Conservation (phyloP, 108 stramenopile species). For the Discostella stelligeroides region DNA sequence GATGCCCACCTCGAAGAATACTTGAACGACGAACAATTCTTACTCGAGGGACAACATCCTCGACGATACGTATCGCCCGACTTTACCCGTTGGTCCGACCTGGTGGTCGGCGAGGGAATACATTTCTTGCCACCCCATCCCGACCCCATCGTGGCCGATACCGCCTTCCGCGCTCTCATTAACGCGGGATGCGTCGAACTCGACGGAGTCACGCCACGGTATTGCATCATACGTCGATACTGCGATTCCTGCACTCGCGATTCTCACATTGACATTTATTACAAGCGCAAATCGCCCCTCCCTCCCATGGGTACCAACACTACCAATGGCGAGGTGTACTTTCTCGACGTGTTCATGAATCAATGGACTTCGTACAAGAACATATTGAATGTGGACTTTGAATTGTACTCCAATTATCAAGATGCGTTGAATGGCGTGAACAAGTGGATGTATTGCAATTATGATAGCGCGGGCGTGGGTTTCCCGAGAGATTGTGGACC, state of each 20-base stretch:
- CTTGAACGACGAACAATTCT: conserved; percentile 27
- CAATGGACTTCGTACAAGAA: conserved; percentile 33
- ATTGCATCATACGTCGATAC: conserved; percentile 31
- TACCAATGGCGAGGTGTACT: conserved; percentile 21
- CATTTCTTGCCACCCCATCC: conserved; percentile 24
- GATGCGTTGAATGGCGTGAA: conserved; percentile 37
- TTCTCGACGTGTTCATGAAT: conserved; percentile 46
- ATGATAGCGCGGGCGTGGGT: conserved; percentile 23
- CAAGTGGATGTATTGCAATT: conserved; percentile 40
- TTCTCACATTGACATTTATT: conserved; percentile 46
- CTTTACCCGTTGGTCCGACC: conserved; percentile 12
- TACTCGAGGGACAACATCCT: background rate
- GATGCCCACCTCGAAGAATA: conserved; percentile 10
- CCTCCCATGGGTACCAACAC: conserved; percentile 12
- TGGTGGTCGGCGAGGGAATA: conserved; percentile 30
- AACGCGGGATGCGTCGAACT: background rate
- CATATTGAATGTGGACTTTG: conserved; percentile 26
- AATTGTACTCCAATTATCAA: conserved; percentile 39
- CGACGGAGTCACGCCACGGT: conserved; percentile 5
- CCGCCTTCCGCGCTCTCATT: conserved; percentile 27
- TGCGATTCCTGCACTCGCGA: conserved; percentile 26
- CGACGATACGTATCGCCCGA: conserved; percentile 12
- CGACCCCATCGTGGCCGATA: conserved; percentile 15
- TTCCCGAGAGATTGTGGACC: conserved; percentile 46
- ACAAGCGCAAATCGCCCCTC: conserved; percentile 35